Base-by-base conservation (phyloP, 768 basidiomycete genomes). In the Scleroderma bovista region DNA sequence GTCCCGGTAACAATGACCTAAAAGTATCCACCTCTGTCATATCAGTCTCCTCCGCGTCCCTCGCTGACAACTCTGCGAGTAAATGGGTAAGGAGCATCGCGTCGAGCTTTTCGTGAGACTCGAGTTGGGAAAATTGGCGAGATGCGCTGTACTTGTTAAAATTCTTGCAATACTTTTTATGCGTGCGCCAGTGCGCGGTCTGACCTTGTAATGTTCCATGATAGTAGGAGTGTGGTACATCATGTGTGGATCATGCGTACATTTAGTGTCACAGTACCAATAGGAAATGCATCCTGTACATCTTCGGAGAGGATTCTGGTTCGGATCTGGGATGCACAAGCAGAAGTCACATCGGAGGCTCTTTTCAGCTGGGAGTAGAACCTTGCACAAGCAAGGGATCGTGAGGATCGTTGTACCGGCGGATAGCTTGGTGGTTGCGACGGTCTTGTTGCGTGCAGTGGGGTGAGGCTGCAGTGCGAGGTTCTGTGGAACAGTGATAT, bases 241-340 rank as follows among this genome's bases (percentile, higher is more conserved):
- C 32, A 46, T 42, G 47, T 41, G 52, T 44, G 46, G 45, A 46
- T 40, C 17, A 22, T 11, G 58, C 78, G 64, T 62, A 89, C 88
- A 92, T 63, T 70, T 57, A 20, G 69, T 54, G 54, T 76, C 74
- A 57, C 88, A 92, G 59, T 92, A 92, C 78, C 80, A 88, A 60
- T 84, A 86, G 0, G 76, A 74, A 15, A 74, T 77, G 56, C 88
- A 90, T 12, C 81, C 80, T 4, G 78, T 74, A 55, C 88, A 91
- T 60, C 72, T 74, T 53, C 69, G 76, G 39, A 88, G 71, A 31
- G 51, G 59, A 12, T 55, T 53, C 16, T 46, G 49, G 51, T 33
- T 67, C 61, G 17, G 52, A 20, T 62, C 53, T 3, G 69, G 57
- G 4, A 64, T 46, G 3, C 68, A 66, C 55, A 81, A 76, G 58